Percentiles rank a stretch among this genome's conserved stretches.
phyloP scores from a whole-genome alignment of 768 basidiomycete species.

The Mycena latifolia region DNA sequence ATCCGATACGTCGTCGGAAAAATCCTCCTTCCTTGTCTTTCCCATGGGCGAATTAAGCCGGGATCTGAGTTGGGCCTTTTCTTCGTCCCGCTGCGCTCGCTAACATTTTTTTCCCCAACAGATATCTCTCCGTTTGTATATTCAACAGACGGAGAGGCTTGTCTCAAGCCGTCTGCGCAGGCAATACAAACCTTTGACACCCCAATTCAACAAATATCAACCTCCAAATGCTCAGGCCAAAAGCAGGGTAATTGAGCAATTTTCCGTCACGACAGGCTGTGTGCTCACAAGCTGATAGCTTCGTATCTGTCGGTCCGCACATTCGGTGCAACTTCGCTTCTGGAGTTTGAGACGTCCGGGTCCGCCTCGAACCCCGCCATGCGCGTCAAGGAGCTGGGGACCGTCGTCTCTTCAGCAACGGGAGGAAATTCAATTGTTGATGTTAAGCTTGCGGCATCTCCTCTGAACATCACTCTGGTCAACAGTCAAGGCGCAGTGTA shows the following conservation, averaged over 20 bases:
- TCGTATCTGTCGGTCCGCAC: conserved; percentile 60
- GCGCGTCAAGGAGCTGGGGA: conserved; percentile 48
- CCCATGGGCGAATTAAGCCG: conserved; percentile 71
- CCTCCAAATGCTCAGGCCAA: conserved; percentile 38
- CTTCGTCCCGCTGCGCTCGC: not conserved
- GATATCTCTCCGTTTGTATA: conserved; percentile 63
- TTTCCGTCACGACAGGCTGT: not conserved
- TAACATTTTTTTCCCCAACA: conserved; percentile 40
- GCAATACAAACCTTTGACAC: conserved; percentile 67
- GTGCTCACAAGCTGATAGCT: conserved; percentile 33
- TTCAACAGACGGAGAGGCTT: conserved; percentile 39
- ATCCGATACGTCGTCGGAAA: conserved; percentile 36
- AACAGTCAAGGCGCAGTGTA: conserved; percentile 68
- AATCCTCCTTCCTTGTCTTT: conserved; percentile 60
- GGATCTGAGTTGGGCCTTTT: conserved; percentile 67
- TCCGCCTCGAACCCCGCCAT: conserved; percentile 21
- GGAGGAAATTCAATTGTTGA: conserved; percentile 61
- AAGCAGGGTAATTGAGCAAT: conserved; percentile 3
- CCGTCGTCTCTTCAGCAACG: conserved; percentile 54
- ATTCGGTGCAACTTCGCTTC: conserved; percentile 56
- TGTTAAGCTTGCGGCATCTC: conserved; percentile 52
- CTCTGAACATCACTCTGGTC: conserved; percentile 52
- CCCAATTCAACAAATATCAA: conserved; percentile 74
- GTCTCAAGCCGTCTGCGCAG: conserved; percentile 55
- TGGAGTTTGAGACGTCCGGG: conserved; percentile 43